Conservation (phyloP, 1,139 yeast genomes). For the Zygosaccharomyces sapae region DNA sequence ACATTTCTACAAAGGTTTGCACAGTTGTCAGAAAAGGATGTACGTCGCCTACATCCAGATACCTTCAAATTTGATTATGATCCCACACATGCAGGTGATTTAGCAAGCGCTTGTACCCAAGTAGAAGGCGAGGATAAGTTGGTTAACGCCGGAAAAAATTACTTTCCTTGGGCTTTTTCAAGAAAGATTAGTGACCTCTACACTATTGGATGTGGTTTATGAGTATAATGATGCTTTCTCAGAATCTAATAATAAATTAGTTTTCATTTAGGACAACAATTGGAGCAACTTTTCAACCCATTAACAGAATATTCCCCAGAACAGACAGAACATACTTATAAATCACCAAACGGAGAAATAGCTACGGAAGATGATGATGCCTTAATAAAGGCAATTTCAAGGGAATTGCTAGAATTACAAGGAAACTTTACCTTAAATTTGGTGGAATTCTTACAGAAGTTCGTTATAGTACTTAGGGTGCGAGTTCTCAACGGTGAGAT, state of each 20-base stretch:
- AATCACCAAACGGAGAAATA: conserved; percentile 32
- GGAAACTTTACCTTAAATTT: conserved; percentile 67
- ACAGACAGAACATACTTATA: conserved; percentile 64
- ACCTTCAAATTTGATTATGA: conserved; percentile 32
- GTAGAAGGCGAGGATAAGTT: conserved; percentile 46
- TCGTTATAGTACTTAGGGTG: conserved; percentile 73
- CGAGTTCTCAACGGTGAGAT: conserved; percentile 56
- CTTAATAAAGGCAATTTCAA: conserved; percentile 47
- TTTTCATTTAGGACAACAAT: conserved; percentile 74
- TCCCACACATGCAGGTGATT: conserved; percentile 54
- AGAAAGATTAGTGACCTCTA: conserved; percentile 50
- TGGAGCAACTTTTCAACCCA: conserved; percentile 87
- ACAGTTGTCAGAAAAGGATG: conserved; percentile 39
- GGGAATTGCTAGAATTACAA: conserved; percentile 67
- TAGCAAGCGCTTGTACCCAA: conserved; percentile 72
- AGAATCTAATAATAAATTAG: conserved; percentile 70
- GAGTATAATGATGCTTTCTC: conserved; percentile 47
- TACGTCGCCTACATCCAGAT: conserved; percentile 20
- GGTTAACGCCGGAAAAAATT: conserved; percentile 52
- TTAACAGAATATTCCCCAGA: conserved; percentile 89
- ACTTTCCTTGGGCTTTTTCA: conserved; percentile 57
- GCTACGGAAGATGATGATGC: conserved; percentile 25
- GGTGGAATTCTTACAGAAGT: conserved; percentile 70
- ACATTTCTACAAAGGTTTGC: conserved; percentile 66
- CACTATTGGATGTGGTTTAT: conserved; percentile 71